phyloP scores from a whole-genome alignment of 495 filamentous ascomycete species.

The Staphylotrichum longicolle region DNA sequence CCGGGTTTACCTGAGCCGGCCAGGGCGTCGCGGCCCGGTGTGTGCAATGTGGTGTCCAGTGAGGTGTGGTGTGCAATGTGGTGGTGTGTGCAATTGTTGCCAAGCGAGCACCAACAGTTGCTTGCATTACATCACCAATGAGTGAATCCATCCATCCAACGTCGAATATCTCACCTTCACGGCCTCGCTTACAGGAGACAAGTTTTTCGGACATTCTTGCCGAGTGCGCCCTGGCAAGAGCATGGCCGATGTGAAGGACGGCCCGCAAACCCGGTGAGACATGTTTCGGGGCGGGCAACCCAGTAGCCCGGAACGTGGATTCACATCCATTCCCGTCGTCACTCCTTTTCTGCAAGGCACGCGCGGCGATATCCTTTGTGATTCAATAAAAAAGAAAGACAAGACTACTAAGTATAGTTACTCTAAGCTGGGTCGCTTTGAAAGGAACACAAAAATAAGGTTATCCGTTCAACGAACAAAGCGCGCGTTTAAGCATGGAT shows the following conservation, averaged over 20 bases:
- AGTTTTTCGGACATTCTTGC: neutral
- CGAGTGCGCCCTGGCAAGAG: no score
- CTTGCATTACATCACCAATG: no score
- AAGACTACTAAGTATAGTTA: no score
- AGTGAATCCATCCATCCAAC: no score
- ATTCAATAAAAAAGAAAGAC: neutral
- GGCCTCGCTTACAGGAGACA: neutral
- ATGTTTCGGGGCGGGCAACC: constrained; percentile 4
- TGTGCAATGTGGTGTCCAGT: neutral
- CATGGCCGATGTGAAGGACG: neutral
- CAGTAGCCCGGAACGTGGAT: neutral
- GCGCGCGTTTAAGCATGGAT: constrained; percentile 24
- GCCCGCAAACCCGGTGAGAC: neutral
- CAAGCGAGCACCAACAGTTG: no score
- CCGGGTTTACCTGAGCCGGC: neutral
- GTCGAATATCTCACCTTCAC: no score
- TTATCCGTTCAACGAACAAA: neutral
- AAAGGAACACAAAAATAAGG: neutral
- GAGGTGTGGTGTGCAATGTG: no score
- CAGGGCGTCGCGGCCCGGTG: constrained; percentile 7
- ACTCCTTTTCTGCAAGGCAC: neutral
- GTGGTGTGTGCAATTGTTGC: no score
- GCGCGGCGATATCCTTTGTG: no score
- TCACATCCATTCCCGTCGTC: no score
- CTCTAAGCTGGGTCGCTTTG: no score